These are phyloP conservation scores for Geranomyces michiganensis DNA, from an alignment of 192 early-diverging fungal genomes.

Conservation along the genomic window DNA sequence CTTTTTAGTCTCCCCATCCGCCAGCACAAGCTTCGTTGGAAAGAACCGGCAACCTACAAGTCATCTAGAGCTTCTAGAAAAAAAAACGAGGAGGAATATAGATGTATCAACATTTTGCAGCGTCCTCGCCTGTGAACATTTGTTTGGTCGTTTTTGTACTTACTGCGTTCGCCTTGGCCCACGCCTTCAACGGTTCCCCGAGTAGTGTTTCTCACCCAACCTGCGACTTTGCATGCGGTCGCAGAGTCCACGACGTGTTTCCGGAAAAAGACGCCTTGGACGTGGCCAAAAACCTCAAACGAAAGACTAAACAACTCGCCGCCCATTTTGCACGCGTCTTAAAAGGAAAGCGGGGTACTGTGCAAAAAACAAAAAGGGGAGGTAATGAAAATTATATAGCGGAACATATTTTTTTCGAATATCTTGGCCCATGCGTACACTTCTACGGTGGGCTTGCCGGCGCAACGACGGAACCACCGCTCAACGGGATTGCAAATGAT, in stretches of 20 bases:
- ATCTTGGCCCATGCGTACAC: no score
- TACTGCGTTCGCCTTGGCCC: conserved; percentile 27
- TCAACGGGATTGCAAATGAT: no score
- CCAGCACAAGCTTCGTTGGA: no score
- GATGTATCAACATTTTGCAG: neutral
- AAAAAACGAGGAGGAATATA: neutral
- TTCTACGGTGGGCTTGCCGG: no score
- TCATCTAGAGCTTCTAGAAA: neutral
- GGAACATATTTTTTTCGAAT: no score
- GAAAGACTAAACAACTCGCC: neutral
- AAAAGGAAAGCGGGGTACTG: no score
- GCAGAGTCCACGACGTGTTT: conserved; percentile 34
- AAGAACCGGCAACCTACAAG: conserved; percentile 6
- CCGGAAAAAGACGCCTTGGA: conserved; percentile 43
- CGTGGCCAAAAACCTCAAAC: conserved; percentile 45
- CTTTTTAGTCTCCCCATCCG: neutral
- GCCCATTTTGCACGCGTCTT: no score
- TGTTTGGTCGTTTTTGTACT: neutral
- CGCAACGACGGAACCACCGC: no score
- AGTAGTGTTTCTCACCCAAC: conserved; percentile 36
- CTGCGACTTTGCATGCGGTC: conserved; percentile 17
- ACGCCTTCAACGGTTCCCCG: conserved; percentile 35
- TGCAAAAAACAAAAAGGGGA: no score
- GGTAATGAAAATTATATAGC: no score
- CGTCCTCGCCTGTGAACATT: neutral